Conservation (phyloP, 1,284 basidiomycete species). For the Moesziomyces sp. region DNA sequence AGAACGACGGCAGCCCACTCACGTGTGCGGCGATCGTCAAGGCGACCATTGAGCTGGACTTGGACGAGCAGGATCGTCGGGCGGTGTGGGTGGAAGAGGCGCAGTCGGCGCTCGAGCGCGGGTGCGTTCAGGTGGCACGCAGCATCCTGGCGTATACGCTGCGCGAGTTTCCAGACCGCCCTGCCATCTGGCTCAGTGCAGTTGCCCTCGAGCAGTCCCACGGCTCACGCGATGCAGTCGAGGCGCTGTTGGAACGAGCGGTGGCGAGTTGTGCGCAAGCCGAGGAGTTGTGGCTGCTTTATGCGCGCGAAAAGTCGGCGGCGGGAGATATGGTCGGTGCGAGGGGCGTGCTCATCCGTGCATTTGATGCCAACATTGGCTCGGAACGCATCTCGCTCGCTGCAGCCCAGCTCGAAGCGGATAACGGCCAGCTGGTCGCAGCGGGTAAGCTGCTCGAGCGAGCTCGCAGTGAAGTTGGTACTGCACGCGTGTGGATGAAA, state of each 20-base stretch:
- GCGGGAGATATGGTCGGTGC: slow-evolving; percentile 83
- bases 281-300: slow-evolving; percentile 96
- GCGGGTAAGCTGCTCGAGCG: slow-evolving; percentile 86
- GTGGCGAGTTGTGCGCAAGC: slow-evolving; percentile 91
- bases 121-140: slow-evolving; percentile 82
- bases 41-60: slow-evolving; percentile 90
- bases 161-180: slow-evolving; percentile 86
- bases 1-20: slow-evolving; percentile 82
- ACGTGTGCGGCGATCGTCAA: slow-evolving; percentile 96
- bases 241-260: slow-evolving; percentile 82
- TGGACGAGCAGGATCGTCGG: slow-evolving; percentile 91
- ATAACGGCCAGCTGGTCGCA: slow-evolving; percentile 87
- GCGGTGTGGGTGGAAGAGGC: slow-evolving; percentile 94
- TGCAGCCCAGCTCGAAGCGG: slow-evolving; percentile 93
- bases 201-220: slow-evolving; percentile 91
- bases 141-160: slow-evolving; percentile 90
- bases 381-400: slow-evolving; percentile 97
- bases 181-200: slow-evolving; percentile 85
- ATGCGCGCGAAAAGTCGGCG: slow-evolving; percentile 93
- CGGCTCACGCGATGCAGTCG: slow-evolving; percentile 83
- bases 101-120: slow-evolving; percentile 79
- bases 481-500: slow-evolving; percentile 97
- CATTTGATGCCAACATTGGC: slow-evolving; percentile 94
- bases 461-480: slow-evolving; percentile 88
- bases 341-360: slow-evolving; percentile 84